Evolutionary conservation across 2,329 filamentous ascomycete species (phyloP).

Genomic region (Dactylellina haptotyla): DNA sequence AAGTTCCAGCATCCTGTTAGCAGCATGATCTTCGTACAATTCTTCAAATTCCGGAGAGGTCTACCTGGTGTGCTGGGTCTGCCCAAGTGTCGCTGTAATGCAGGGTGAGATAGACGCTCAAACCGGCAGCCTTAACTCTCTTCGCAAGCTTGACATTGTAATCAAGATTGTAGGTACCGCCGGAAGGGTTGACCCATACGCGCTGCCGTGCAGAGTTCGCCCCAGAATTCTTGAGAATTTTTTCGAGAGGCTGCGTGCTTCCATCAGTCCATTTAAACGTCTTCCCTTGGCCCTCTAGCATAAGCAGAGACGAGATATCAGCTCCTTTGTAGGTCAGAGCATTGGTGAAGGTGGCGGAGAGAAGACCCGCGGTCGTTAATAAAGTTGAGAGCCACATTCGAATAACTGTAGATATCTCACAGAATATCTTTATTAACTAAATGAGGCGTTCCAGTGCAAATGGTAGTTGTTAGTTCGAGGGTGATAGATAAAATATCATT

Average conservation of each 20-base stretch:
- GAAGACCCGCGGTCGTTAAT: slow-evolving; percentile 6
- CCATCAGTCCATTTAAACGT: slow-evolving; percentile 71
- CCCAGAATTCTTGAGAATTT: slow-evolving; percentile 70
- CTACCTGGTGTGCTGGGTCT: slow-evolving; percentile 71
- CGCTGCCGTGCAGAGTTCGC: slow-evolving; percentile 77
- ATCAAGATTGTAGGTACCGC: slow-evolving; percentile 73
- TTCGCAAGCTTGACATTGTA: slow-evolving; percentile 76
- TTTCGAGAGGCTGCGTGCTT: slow-evolving; percentile 68
- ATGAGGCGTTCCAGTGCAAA: neutral
- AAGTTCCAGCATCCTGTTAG: slow-evolving; percentile 3
- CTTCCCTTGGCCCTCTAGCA: slow-evolving; percentile 70
- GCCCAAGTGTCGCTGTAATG: slow-evolving; percentile 78
- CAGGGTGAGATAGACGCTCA: slow-evolving; percentile 72
- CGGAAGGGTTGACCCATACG: slow-evolving; percentile 75
- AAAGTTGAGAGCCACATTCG: slow-evolving; percentile 26
- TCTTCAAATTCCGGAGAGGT: no score
- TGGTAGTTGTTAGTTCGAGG: no score
- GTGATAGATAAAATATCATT: no score
- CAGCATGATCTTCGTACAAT: no score
- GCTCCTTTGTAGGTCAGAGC: slow-evolving; percentile 73
- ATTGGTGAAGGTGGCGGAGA: slow-evolving; percentile 58
- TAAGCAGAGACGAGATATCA: slow-evolving; percentile 74
- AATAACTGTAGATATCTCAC: neutral
- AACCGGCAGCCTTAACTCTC: slow-evolving; percentile 71
- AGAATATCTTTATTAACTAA: neutral